A percentile compares a stretch with the other conserved stretches of the same genome.
phyloP scores from a whole-genome alignment of 139 green algal genomes.

The Zygnema cylindricum region DNA sequence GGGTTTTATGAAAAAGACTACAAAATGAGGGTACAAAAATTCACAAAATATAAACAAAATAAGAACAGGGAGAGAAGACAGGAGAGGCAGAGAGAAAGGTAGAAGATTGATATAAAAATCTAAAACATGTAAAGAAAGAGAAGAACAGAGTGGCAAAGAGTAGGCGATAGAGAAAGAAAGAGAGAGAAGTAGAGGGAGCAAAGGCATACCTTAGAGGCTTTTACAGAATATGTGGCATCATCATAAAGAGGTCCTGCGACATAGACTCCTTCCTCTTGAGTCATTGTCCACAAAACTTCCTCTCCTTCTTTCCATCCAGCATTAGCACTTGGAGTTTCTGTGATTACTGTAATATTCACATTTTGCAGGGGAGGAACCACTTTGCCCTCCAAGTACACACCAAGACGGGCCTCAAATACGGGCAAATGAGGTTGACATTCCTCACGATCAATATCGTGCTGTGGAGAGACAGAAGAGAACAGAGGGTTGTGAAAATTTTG shows the following conservation, averaged over 20 bases:
- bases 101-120: too few species aligned
- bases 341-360: constrained; percentile 48
- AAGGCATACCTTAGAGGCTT: constrained; percentile 34
- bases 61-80: too few species aligned
- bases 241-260: constrained; percentile 51
- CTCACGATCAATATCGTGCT: constrained; percentile 1
- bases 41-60: too few species aligned
- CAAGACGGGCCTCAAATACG: constrained; percentile 37
- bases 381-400: constrained; percentile 46
- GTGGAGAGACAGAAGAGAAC: neutral
- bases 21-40: too few species aligned
- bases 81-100: too few species aligned
- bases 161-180: too few species aligned
- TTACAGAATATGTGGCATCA: constrained; percentile 47
- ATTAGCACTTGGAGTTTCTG: constrained; percentile 23
- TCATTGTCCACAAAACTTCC: constrained; percentile 19
- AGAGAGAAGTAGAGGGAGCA: too few species aligned
- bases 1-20: too few species aligned
- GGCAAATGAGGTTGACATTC: neutral
- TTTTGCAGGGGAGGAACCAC: constrained; percentile 24
- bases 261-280: constrained; percentile 26
- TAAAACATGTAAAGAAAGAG: too few species aligned
- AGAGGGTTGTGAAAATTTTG: too few species aligned
- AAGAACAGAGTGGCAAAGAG: too few species aligned
- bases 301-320: constrained; percentile 32